Percentiles rank a stretch among this genome's conserved stretches.
Evolutionary conservation across 192 early-diverging fungal species (phyloP).

Genomic region (Chytriomyces confervae): DNA sequence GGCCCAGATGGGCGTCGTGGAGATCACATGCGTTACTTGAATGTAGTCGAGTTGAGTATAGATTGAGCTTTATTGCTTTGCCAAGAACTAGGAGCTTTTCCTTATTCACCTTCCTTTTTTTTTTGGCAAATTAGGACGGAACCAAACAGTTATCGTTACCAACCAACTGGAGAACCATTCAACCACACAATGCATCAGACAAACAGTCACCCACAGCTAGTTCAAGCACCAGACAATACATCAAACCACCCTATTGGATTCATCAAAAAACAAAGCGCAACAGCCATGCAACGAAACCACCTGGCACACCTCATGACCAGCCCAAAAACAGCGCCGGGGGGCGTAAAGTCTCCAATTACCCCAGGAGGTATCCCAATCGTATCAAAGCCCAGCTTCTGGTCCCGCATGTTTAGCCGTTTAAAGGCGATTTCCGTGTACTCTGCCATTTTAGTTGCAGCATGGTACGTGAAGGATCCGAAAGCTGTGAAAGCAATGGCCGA

Average conservation of each 20-base stretch:
- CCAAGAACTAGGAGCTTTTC: too few species aligned
- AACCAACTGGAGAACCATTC: neutral
- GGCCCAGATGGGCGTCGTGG: neutral
- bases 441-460: neutral
- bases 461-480: conserved; percentile 8
- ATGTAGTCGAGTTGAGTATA: conserved; percentile 4
- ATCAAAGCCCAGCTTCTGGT: neutral
- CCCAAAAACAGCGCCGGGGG: neutral
- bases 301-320: conserved; percentile 1
- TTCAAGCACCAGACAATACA: too few species aligned
- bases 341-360: neutral
- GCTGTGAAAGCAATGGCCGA: neutral
- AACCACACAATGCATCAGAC: neutral
- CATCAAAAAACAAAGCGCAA: conserved; percentile 18
- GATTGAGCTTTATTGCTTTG: too few species aligned
- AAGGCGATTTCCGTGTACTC: neutral
- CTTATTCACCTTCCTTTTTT: neutral
- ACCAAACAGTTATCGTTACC: conserved; percentile 7
- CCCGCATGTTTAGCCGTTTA: neutral
- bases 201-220: neutral
- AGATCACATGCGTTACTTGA: conserved; percentile 15
- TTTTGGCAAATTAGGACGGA: neutral
- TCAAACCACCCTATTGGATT: neutral
- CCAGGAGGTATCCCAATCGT: conserved; percentile 2
- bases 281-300: conserved; percentile 18